Conservation (phyloP, 78 protist genomes). For the Protostelium mycophagum region DNA sequence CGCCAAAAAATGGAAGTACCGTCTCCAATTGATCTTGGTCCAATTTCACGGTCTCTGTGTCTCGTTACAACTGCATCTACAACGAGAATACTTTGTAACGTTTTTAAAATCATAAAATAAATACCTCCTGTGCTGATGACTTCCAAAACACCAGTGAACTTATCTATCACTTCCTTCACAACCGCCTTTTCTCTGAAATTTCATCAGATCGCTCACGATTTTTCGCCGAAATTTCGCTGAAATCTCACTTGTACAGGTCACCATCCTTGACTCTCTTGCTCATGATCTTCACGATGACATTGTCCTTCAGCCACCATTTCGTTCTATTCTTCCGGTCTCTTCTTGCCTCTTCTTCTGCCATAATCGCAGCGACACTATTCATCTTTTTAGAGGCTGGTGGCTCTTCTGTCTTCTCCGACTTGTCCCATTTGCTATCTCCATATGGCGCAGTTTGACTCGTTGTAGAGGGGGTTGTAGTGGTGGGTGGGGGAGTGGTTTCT, state of each 20-base stretch:
- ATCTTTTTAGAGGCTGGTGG: not conserved
- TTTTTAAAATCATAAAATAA: no score
- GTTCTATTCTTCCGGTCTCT: slow-evolving; percentile 5
- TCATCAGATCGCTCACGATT: not conserved
- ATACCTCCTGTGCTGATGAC: not conserved
- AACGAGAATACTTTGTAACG: no score
- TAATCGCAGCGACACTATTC: slow-evolving; percentile 37
- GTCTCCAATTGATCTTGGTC: not conserved
- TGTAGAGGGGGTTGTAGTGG: not conserved
- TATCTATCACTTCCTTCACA: not conserved
- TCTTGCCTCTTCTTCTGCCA: slow-evolving; percentile 10
- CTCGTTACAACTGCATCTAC: no score
- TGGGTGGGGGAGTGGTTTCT: not conserved
- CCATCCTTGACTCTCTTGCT: slow-evolving; percentile 29
- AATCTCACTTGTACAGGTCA: slow-evolving; percentile 16
- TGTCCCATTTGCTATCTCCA: not conserved
- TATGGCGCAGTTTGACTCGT: not conserved
- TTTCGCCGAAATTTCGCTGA: not conserved
- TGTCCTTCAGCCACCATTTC: slow-evolving; percentile 21
- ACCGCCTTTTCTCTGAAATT: not conserved
- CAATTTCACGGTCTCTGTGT: not conserved
- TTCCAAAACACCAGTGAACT: not conserved
- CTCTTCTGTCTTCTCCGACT: not conserved
- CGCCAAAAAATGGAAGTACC: not conserved
- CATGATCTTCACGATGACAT: slow-evolving; percentile 36